phyloP scores from a whole-genome alignment of 768 basidiomycete genomes.

The Leccinellum rugosiceps region DNA sequence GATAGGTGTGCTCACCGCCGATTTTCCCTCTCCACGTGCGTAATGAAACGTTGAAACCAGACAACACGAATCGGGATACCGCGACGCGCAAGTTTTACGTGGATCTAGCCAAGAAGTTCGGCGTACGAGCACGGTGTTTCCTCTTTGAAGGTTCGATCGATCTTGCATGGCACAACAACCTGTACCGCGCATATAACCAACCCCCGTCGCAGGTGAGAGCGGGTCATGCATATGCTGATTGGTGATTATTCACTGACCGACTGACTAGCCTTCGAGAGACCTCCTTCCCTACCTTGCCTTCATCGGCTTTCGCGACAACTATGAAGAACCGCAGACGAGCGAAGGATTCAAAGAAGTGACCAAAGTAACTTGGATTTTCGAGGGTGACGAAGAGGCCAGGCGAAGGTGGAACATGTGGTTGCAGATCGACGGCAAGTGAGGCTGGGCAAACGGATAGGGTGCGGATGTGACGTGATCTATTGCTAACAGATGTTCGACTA shows the following conservation, averaged over 20 bases:
- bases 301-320: slow-evolving; percentile 52
- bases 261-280: slow-evolving; percentile 43
- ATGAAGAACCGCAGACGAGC: slow-evolving; percentile 57
- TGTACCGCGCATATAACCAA: slow-evolving; percentile 74
- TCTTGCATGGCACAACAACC: slow-evolving; percentile 90
- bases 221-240: background rate
- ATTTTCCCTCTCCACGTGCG: background rate
- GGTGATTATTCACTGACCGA: background rate
- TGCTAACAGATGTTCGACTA: background rate
- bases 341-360: slow-evolving; percentile 82
- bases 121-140: slow-evolving; percentile 65
- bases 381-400: slow-evolving; percentile 70
- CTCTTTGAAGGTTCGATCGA: slow-evolving; percentile 73
- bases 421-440: slow-evolving; percentile 69
- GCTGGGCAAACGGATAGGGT: background rate
- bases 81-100: slow-evolving; percentile 71
- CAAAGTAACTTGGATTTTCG: slow-evolving; percentile 76
- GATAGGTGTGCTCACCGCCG: slow-evolving; percentile 57
- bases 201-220: slow-evolving; percentile 37
- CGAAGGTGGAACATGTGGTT: slow-evolving; percentile 83
- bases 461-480: slow-evolving; percentile 3
- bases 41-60: slow-evolving; percentile 35
- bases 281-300: slow-evolving; percentile 61
- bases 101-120: slow-evolving; percentile 54
- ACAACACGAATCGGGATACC: slow-evolving; percentile 87